Conservation (phyloP, 148 eudicot species). For the Dysphania ambrosioides region DNA sequence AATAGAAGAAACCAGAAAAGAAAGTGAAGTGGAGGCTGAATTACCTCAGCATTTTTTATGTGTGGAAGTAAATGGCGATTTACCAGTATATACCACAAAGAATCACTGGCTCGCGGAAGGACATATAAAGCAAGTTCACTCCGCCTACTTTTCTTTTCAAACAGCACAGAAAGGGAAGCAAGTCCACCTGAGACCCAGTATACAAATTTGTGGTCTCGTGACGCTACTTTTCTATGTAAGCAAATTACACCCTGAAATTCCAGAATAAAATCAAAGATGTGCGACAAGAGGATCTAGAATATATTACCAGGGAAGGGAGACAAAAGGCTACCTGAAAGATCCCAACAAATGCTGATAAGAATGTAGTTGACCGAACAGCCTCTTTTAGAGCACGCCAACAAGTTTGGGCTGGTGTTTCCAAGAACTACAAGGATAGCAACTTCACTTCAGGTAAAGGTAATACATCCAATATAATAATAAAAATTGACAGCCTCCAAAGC, state of each 20-base stretch:
- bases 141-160: constrained; percentile 88
- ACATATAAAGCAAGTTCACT: constrained; percentile 93
- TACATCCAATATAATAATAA: background rate
- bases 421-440: constrained; percentile 48
- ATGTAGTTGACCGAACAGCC: constrained; percentile 87
- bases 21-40: constrained; percentile 11
- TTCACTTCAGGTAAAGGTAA: background rate
- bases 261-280: constrained; percentile 22
- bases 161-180: constrained; percentile 80
- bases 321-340: constrained; percentile 70
- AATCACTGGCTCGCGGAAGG: constrained; percentile 94
- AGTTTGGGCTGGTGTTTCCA: constrained; percentile 75
- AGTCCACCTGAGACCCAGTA: constrained; percentile 92
- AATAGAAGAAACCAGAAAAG: background rate
- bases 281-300: constrained; percentile 16
- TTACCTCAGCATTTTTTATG: constrained; percentile 91
- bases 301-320: background rate
- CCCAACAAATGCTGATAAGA: constrained; percentile 94
- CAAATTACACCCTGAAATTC: constrained; percentile 69
- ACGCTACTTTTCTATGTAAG: constrained; percentile 89
- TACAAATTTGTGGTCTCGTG: constrained; percentile 87
- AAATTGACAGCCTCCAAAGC: background rate
- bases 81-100: constrained; percentile 84
- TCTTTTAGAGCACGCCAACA: constrained; percentile 85
- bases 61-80: constrained; percentile 83